A percentile compares a stretch with the other conserved stretches of the same genome.
These are phyloP conservation scores for Citeromyces nyonsensis DNA, from an alignment of 805 yeast genomes.

Conservation along the genomic window DNA sequence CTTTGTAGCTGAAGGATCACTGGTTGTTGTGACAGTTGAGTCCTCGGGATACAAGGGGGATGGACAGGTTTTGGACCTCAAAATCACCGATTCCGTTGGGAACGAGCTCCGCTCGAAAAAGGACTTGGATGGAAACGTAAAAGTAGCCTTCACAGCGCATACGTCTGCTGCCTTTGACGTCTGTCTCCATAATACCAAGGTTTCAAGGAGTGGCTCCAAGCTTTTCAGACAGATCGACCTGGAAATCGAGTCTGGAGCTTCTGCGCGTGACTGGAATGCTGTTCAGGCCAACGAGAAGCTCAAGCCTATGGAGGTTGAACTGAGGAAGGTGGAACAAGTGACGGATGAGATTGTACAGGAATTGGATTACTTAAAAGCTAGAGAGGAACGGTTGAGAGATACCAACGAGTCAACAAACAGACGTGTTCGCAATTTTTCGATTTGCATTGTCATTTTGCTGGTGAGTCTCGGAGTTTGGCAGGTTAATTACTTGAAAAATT, in stretches of 20 bases:
- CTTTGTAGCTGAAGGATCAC: constrained; percentile 69
- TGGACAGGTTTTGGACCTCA: constrained; percentile 66
- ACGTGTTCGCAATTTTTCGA: constrained; percentile 80
- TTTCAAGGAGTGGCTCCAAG: constrained; percentile 22
- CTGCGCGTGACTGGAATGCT: constrained; percentile 96
- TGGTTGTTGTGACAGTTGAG: constrained; percentile 73
- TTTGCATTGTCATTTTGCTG: constrained; percentile 52
- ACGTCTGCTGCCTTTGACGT: constrained; percentile 78
- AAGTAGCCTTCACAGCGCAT: constrained; percentile 77
- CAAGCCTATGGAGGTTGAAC: constrained; percentile 82
- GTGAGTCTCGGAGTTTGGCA: constrained; percentile 85
- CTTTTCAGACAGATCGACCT: constrained; percentile 64
- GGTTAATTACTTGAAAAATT: constrained; percentile 78
- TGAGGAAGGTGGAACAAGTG: constrained; percentile 76
- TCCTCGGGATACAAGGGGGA: constrained; percentile 70
- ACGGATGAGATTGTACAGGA: constrained; percentile 71
- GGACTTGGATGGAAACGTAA: constrained; percentile 57
- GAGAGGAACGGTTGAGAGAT: constrained; percentile 90
- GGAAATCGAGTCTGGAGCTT: constrained; percentile 90
- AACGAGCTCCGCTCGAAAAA: constrained; percentile 71
- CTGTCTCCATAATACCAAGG: constrained; percentile 62
- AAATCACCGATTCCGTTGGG: constrained; percentile 64
- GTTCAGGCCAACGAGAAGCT: constrained; percentile 86
- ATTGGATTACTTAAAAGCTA: constrained; percentile 65
- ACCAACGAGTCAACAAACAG: constrained; percentile 94